Evolutionary conservation across 805 yeast genomes (phyloP), one percentile per base, ranked within the genome.

Genomic region (Metschnikowia aberdeeniae): DNA sequence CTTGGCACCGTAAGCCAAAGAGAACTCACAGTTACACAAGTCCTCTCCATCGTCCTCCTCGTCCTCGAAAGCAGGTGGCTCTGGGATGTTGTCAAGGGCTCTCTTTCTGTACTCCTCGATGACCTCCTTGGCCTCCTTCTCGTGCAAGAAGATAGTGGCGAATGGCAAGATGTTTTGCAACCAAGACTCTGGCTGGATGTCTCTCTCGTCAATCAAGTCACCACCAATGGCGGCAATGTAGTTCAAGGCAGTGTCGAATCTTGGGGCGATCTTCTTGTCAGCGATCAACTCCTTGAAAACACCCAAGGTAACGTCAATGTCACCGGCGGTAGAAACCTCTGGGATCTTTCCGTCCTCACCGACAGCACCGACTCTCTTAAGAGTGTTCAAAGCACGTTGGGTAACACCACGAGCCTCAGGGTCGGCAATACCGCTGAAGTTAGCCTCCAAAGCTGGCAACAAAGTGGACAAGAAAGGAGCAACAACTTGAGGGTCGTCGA

Each of bases 371-470:
- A 93, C 99, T 84, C 99, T 89, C 82, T 86, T 89, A 73, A 93
- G 85, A 62, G 99, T 93, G 85, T 76, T 85, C 74, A 92, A 80
- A 70, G 95, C 99, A 80, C 98, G 90, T 67, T 80, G 79, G 63
- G 99, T 93, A 70, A 93, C 98, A 60, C 87, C 92, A 80, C 99
- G 92, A 61, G 99, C 99, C 80, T 93, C 99, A 72, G 99, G 99
- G 77, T 93, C 99, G 74, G 99, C 99, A 77, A 93, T 90, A 79
- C 87, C 89, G 67, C 86, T 76, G 78, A 84, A 82, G 87, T 93
- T 93, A 70, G 83, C 73, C 84, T 88, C 88, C 75, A 93, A 81
- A 67, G 97, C 87, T 71, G 99, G 99, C 80, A 89, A 86, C 67
- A 93, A 83, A 70, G 85, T 86, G 76, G 80, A 78, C 85, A 93